Evolutionary conservation across 192 early-diverging fungal species (phyloP), one percentile per base, ranked within the genome.

Genomic region (Chytriomyces sp.): DNA sequence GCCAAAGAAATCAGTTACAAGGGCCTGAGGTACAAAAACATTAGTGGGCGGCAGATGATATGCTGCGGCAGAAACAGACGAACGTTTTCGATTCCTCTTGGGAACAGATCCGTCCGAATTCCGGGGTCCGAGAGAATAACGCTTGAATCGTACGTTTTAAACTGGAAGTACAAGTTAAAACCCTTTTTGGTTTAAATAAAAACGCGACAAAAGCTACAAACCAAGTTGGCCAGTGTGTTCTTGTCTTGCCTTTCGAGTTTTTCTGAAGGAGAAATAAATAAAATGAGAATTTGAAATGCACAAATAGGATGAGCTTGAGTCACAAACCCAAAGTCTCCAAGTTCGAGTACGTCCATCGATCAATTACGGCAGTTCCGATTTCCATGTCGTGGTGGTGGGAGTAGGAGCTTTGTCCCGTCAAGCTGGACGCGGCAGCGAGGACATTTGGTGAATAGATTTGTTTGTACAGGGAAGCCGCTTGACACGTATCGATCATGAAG

Each of bases 401-500:
- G 77, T 96, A 97, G 9, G 96, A 98, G 82, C 92, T 97, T 75
- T 99, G 92, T 28, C 93, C 93, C 48, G 91, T 88, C 57, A 88
- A 68, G 72, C 92, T 93, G 26, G 94, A 96, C 43, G 96, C 96
- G 9, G 95, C 95, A 64, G 95, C 93, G 43, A 99, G 73, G 11
- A 99, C 91, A 79, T 97, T 97, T 9, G 96, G 96, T 18, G 96
- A 94, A 63, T 95, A 91, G 63, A 99, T 93, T 77, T 93, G 91
- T 79, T 89, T 90, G 72, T 93, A 99, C 94, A 99, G 95, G 8
- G 96, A 95, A 72, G 95, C 96, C 6, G 98, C 98, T 82, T 99
- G 98, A 72, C 98, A 99, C 0, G 98, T 99, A 79, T 99, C 98
- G 64, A 96, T 94, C 88, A 99, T 93, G 81, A 99, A 98, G 72